These are phyloP conservation scores for Penicillium sp. DNA, from an alignment of 2,329 filamentous ascomycete genomes.

Conservation along the genomic window DNA sequence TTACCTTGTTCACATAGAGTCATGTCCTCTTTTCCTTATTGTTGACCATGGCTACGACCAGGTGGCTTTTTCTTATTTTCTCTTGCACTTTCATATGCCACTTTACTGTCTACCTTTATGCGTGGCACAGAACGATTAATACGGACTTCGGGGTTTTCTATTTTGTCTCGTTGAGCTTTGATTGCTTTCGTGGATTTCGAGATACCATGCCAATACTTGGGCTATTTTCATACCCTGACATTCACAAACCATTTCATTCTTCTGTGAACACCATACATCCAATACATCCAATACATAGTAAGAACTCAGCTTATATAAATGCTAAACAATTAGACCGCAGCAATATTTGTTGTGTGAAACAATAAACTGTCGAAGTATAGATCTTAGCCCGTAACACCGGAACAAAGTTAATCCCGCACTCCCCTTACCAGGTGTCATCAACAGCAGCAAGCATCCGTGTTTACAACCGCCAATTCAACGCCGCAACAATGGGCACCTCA, in stretches of 20 bases:
- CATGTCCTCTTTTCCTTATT: constrained; percentile 4
- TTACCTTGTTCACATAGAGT: constrained; percentile 14
- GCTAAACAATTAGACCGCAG: background rate
- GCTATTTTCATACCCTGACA: constrained; percentile 14
- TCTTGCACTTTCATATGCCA: constrained; percentile 5
- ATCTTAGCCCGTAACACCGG: constrained; percentile 17
- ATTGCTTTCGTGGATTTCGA: constrained; percentile 20
- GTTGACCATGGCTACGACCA: constrained; percentile 14
- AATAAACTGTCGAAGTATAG: background rate
- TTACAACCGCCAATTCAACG: constrained; percentile 26
- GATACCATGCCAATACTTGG: constrained; percentile 25
- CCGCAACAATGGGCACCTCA: constrained; percentile 32
- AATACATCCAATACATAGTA: background rate
- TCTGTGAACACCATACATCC: background rate
- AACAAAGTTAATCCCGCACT: constrained; percentile 31
- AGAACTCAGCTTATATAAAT: background rate
- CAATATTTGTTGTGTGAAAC: background rate
- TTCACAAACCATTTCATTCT: constrained; percentile 12
- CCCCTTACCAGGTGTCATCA: constrained; percentile 39
- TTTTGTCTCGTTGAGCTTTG: constrained; percentile 8
- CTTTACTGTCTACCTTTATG: constrained; percentile 7
- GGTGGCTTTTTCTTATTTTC: constrained; percentile 16
- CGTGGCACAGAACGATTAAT: constrained; percentile 17
- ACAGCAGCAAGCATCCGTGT: constrained; percentile 23
- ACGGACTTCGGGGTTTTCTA: constrained; percentile 14